Percentiles rank a stretch among this genome's conserved stretches.
phyloP scores from a whole-genome alignment of 2,329 filamentous ascomycete species.

The Fusarium sororula region DNA sequence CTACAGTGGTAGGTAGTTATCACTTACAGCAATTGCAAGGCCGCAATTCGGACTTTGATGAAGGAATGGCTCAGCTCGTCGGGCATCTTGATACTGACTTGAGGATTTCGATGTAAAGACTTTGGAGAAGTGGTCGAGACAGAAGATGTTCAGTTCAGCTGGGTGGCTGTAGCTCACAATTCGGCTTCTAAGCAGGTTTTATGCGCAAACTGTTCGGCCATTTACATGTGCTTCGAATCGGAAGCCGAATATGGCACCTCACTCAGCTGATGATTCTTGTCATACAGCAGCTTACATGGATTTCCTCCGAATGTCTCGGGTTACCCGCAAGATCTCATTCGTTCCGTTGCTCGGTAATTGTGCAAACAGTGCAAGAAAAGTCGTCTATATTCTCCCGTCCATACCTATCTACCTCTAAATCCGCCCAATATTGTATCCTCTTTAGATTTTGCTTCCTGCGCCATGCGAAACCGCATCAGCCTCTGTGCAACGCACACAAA shows the following conservation, averaged over 20 bases:
- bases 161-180: background rate
- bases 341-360: background rate
- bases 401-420: conserved; percentile 29
- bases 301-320: background rate
- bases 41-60: conserved; percentile 58
- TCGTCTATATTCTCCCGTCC: conserved; percentile 31
- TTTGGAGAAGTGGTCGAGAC: background rate
- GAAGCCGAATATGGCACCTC: conserved; percentile 19
- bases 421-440: conserved; percentile 14
- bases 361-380: background rate
- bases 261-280: conserved; percentile 18
- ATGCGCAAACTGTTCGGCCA: background rate
- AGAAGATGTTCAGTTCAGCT: too few species aligned
- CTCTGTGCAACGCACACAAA: conserved; percentile 28
- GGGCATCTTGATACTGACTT: conserved; percentile 42
- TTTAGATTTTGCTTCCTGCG: conserved; percentile 45
- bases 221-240: background rate
- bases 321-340: background rate
- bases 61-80: conserved; percentile 55
- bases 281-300: conserved; percentile 6
- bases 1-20: background rate
- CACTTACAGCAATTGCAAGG: conserved; percentile 58
- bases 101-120: background rate
- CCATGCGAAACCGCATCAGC: conserved; percentile 41
- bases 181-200: background rate